phyloP scores from a whole-genome alignment of 768 basidiomycete species.

The Russula griseocarnosa region DNA sequence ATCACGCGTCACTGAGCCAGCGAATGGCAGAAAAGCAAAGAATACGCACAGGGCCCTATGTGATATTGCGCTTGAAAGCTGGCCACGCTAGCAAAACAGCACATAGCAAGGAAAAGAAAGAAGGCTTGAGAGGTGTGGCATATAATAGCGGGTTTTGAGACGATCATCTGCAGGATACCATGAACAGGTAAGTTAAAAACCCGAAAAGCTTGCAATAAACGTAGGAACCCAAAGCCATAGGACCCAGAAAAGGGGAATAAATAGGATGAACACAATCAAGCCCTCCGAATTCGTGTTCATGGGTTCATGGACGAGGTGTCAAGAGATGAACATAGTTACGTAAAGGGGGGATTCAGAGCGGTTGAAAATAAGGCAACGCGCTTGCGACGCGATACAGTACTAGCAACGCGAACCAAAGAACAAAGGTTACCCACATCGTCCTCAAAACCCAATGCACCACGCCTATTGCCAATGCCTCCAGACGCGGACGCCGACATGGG shows the following conservation, averaged over 20 bases:
- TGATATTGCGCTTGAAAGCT: slow-evolving; percentile 81
- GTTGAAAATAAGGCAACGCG: slow-evolving; percentile 12
- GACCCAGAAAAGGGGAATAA: slow-evolving; percentile 61
- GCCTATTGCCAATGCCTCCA: slow-evolving; percentile 56
- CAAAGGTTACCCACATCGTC: slow-evolving; percentile 60
- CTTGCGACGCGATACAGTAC: not conserved
- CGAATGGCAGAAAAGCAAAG: slow-evolving; percentile 5
- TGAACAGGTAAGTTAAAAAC: slow-evolving; percentile 28
- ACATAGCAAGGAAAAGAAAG: slow-evolving; percentile 91
- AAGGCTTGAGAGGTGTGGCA: slow-evolving; percentile 77
- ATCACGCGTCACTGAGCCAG: not conserved
- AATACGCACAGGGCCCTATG: slow-evolving; percentile 77
- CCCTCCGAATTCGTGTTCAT: slow-evolving; percentile 38
- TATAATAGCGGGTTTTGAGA: slow-evolving; percentile 77
- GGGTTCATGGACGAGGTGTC: slow-evolving; percentile 17
- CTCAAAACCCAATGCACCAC: slow-evolving; percentile 55
- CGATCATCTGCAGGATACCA: slow-evolving; percentile 62
- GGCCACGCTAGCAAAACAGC: slow-evolving; percentile 86
- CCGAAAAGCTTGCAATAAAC: slow-evolving; percentile 18
- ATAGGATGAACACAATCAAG: slow-evolving; percentile 56
- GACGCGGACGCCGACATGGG: slow-evolving; percentile 40
- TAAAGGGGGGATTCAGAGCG: slow-evolving; percentile 20
- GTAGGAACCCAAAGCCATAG: slow-evolving; percentile 64
- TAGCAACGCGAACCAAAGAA: slow-evolving; percentile 36
- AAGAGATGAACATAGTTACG: slow-evolving; percentile 26